Evolutionary conservation across 768 basidiomycete species (phyloP).

Genomic region (Mycena polygramma): DNA sequence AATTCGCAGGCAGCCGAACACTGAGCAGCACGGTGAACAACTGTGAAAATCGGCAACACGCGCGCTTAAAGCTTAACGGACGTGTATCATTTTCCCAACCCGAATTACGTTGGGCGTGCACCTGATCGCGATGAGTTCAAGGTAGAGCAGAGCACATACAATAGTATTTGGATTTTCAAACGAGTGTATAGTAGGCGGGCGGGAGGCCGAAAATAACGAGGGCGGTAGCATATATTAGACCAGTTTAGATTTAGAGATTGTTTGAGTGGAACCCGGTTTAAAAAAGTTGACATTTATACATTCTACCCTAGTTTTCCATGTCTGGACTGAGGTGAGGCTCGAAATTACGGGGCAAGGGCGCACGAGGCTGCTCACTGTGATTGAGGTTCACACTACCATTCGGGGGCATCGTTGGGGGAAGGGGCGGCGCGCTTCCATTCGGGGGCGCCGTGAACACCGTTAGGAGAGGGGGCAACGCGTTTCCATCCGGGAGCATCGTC

Average conservation of each 20-base stretch:
- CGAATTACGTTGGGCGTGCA: background rate
- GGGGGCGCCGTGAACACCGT: no score
- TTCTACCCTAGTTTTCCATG: no score
- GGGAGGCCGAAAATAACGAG: background rate
- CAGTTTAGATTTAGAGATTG: background rate
- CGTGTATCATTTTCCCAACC: background rate
- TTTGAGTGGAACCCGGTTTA: constrained; percentile 7
- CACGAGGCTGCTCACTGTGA: no score
- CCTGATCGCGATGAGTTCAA: background rate
- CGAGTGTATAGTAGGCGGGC: background rate
- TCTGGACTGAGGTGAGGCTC: no score
- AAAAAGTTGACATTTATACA: no score
- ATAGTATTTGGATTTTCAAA: background rate
- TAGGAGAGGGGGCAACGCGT: no score
- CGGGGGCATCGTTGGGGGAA: no score
- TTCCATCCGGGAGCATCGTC: no score
- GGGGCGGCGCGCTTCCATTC: no score
- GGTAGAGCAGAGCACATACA: background rate
- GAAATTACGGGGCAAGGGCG: no score
- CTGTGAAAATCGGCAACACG: constrained; percentile 1
- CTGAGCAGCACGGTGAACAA: background rate
- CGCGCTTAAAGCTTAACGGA: constrained; percentile 8
- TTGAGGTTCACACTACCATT: no score
- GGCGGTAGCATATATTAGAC: constrained; percentile 19
- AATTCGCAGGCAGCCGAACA: constrained; percentile 10